These are phyloP conservation scores for Fraxinus floribunda DNA, from an alignment of 305 asterid species.

Conservation along the genomic window DNA sequence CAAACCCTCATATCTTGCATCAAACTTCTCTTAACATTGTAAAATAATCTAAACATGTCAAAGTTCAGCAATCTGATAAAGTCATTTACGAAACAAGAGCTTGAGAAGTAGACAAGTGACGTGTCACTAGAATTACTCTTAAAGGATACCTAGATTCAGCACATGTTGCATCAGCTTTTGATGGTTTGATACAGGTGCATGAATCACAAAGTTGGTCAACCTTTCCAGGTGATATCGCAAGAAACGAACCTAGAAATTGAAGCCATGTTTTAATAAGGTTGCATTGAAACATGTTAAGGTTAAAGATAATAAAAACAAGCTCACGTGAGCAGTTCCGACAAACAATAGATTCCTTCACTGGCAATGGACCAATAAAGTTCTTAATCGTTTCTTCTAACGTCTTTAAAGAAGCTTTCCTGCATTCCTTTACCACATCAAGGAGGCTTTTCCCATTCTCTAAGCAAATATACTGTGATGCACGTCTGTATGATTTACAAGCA, in stretches of 20 bases:
- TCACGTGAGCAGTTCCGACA: slow-evolving; percentile 79
- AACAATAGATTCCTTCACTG: slow-evolving; percentile 61
- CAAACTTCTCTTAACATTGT: slow-evolving; percentile 14
- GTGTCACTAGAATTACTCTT: slow-evolving; percentile 1
- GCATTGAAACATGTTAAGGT: slow-evolving; percentile 24
- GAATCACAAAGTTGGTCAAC: slow-evolving; percentile 79
- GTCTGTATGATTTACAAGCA: slow-evolving; percentile 88
- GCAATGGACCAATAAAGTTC: slow-evolving; percentile 76
- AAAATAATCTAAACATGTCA: slow-evolving; percentile 4
- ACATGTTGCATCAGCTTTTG: slow-evolving; percentile 51
- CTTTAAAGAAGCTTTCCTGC: slow-evolving; percentile 67
- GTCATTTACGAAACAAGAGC: slow-evolving; percentile 17
- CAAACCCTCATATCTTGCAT: slow-evolving; percentile 19
- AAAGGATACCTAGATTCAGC: slow-evolving; percentile 56
- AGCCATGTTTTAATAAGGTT: slow-evolving; percentile 19
- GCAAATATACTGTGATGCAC: slow-evolving; percentile 92
- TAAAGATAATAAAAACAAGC: slow-evolving; percentile 26
- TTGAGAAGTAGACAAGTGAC: not conserved
- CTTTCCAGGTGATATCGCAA: slow-evolving; percentile 69
- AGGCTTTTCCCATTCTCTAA: slow-evolving; percentile 95
- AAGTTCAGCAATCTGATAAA: not conserved
- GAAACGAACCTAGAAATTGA: slow-evolving; percentile 59
- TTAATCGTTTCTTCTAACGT: slow-evolving; percentile 73
- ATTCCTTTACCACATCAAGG: slow-evolving; percentile 88
- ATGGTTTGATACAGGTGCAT: slow-evolving; percentile 55